Percentiles rank a stretch among this genome's conserved stretches.
Evolutionary conservation across 495 filamentous ascomycete genomes (phyloP).

Genomic region (Chaetomium fimeti): DNA sequence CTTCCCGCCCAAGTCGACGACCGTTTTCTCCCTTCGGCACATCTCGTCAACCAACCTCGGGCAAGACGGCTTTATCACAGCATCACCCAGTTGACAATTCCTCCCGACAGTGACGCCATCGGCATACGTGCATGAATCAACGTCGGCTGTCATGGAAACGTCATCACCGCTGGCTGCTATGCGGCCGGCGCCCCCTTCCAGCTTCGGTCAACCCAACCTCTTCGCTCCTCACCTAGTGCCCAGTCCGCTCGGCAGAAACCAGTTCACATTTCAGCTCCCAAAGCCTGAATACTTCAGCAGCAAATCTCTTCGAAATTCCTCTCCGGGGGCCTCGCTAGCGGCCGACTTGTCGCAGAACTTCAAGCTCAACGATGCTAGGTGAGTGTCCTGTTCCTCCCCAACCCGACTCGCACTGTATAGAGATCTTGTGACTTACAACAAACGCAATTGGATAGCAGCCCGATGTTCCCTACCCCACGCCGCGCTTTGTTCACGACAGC

Average conservation of each 20-base stretch:
- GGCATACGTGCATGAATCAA: constrained; percentile 11
- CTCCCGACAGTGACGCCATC: background rate
- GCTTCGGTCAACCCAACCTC: constrained; percentile 45
- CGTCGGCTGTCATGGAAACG: constrained; percentile 67
- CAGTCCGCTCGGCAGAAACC: constrained; percentile 62
- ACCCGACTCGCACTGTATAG: background rate
- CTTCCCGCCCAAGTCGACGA: background rate
- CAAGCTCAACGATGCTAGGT: constrained; percentile 85
- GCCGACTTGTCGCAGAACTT: constrained; percentile 97
- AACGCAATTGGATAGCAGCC: constrained; percentile 54
- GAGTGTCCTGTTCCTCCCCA: constrained; percentile 31
- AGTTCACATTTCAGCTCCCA: constrained; percentile 45
- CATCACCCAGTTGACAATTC: background rate
- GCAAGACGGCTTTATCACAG: background rate
- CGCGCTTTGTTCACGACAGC: constrained; percentile 84
- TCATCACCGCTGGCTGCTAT: constrained; percentile 94
- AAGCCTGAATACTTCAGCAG: constrained; percentile 72
- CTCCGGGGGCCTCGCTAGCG: constrained; percentile 83
- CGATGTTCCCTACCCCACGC: constrained; percentile 85
- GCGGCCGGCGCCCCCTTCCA: constrained; percentile 68
- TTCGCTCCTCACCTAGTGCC: constrained; percentile 50
- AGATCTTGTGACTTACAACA: constrained; percentile 28
- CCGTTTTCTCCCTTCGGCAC: background rate
- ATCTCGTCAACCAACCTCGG: background rate
- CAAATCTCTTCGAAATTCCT: constrained; percentile 76